A percentile compares a stretch with the other conserved stretches of the same genome.
phyloP scores from a whole-genome alignment of 345 rosid genomes.

The Gossypium anomalum region DNA sequence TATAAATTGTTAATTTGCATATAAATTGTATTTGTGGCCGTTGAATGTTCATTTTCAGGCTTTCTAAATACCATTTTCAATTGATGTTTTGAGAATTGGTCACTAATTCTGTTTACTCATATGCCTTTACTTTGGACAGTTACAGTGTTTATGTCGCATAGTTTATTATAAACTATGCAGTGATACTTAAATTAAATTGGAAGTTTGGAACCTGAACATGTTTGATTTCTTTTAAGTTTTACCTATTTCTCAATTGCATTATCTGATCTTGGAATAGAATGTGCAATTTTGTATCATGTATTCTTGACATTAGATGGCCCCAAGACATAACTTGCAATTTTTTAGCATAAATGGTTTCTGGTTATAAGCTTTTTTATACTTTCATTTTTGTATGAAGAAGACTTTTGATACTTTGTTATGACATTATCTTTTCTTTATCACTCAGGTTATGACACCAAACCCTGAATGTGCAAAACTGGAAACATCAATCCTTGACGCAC shows the following conservation, averaged over 20 bases:
- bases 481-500: slow-evolving; percentile 83
- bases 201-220: background rate
- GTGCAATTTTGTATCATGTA: background rate
- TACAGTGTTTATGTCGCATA: background rate
- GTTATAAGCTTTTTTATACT: background rate
- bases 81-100: background rate
- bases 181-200: background rate
- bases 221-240: background rate
- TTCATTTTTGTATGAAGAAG: background rate
- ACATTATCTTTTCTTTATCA: background rate
- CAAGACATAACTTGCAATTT: background rate
- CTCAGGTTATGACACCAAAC: slow-evolving; percentile 87
- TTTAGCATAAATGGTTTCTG: background rate
- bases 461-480: slow-evolving; percentile 83
- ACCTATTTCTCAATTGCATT: background rate
- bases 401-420: background rate
- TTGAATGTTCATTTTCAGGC: background rate
- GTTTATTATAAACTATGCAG: background rate
- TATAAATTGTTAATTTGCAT: background rate
- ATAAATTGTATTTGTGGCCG: background rate
- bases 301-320: background rate
- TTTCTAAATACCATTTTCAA: background rate
- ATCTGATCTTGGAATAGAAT: background rate
- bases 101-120: background rate
- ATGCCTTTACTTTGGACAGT: background rate